phyloP scores from a whole-genome alignment of 1,284 basidiomycete genomes.

The Irpex lacteus region DNA sequence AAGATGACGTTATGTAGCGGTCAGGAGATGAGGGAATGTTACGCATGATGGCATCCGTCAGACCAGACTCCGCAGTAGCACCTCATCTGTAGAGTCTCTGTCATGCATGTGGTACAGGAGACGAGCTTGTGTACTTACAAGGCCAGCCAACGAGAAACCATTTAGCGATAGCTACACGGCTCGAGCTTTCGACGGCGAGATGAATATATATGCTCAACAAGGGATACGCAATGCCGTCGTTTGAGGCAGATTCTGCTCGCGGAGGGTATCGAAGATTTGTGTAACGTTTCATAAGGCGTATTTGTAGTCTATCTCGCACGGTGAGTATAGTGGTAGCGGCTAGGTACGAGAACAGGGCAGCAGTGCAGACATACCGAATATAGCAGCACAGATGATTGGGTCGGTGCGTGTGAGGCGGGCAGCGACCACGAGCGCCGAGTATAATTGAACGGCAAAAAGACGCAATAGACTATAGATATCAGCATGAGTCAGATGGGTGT shows the following conservation, averaged over 20 bases:
- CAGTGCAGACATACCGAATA: constrained; percentile 41
- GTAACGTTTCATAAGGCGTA: constrained; percentile 90
- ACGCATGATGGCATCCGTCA: constrained; percentile 79
- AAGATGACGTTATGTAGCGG: too few relatives aligned
- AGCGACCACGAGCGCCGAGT: constrained; percentile 81
- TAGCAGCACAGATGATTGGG: constrained; percentile 72
- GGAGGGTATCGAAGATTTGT: constrained; percentile 79
- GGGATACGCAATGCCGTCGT: constrained; percentile 89
- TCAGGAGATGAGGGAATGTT: neutral
- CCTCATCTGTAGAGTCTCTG: constrained; percentile 61
- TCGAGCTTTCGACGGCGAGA: constrained; percentile 70
- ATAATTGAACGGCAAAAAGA: constrained; percentile 71
- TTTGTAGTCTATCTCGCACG: constrained; percentile 60
- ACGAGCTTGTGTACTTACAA: constrained; percentile 41
- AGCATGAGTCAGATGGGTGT: neutral
- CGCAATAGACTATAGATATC: constrained; percentile 42
- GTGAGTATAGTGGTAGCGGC: constrained; percentile 20
- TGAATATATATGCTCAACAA: constrained; percentile 90
- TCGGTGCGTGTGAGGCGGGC: constrained; percentile 94
- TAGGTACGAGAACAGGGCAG: neutral
- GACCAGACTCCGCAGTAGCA: constrained; percentile 72
- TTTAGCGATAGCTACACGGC: constrained; percentile 62
- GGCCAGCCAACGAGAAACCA: constrained; percentile 85
- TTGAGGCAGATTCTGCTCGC: constrained; percentile 89
- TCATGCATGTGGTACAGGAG: too few relatives aligned